Base-by-base conservation (phyloP, 1,284 basidiomycete species). In the Cystobasidium pallidum region DNA sequence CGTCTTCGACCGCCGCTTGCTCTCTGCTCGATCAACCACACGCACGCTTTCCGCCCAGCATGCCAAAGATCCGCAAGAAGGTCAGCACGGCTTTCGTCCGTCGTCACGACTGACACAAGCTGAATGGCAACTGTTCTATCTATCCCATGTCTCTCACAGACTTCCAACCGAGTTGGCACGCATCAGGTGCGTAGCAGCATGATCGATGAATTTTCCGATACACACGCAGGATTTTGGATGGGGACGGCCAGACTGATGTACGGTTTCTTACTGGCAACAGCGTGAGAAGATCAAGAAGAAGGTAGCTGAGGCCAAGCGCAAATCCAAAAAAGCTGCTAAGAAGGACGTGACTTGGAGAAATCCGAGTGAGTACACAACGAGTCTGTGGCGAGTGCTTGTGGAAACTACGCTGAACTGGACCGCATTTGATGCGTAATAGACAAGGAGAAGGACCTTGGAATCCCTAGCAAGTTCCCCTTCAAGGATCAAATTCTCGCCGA, bases 401-500 rank as follows among this genome's bases (percentile, higher is more conserved):
- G 28, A 19, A 6, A 28, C 55, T 47, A n/a, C 17, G 21, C 45
- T 34, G 43, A 34, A 1, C 36, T 10, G 15, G 7, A 19, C 1
- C n/a, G 13, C 43, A 15, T 45, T 19, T n/a, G 11, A 3, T 8
- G 15, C 15, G 43, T 17, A 2, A 86, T 86, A 91, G 84, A 88
- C 86, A 80, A 87, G 84, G 82, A 92, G 85, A 85, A 88, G 81
- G 95, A 99, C 80, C 92, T 91, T 30, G 96, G 96, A 58, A 95
- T 99, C 74, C 95, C 95, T n/a, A 96, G 91, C 82, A 89, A 88
- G 75, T 96, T 94, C 83, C 95, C 94, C 2, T 96, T 90, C 86
- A 99, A 98, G 84, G 95, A 97, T 80, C 89, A 95, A 82, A 89
- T 99, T 72, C 85, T 99, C 51, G 92, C 92, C 17, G 95, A 99